Base-by-base conservation (phyloP, 768 basidiomycete species). In the Boletus huronensis region DNA sequence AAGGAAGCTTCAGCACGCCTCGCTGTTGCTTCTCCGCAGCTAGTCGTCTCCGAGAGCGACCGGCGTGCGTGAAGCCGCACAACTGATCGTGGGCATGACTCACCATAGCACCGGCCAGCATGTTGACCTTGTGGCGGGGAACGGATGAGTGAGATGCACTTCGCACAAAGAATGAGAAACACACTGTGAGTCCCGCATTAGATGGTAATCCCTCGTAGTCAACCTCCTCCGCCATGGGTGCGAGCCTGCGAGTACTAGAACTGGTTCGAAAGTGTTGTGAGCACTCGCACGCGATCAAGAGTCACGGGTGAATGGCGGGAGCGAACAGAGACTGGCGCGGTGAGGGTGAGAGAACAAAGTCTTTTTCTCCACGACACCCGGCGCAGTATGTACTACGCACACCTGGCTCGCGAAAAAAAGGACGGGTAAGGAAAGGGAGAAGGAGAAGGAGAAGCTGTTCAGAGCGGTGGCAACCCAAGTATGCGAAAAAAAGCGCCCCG, bases 71-170 rank as follows among this genome's bases (percentile, higher is more conserved):
- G 48, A 43, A 52, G 50, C 28, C 10, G 13, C 26, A 32, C 23
- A 13, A 52, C 23, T 41, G 49, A 42, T 16, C 42, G 19, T 43
- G 46, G 60, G 52, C 38, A 55, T 43, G 39, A 81, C 90, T 76
- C 69, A 95, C 94, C 71, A 98, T 76, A 48, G 94, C 94, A 58
- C 97, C 97, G 23, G 97, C 97, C 64, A 93, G 73, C 97, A 98
- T 98, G 73, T 94, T 95, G 56, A 97, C 92, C 90, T 91, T 53
- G 56, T 48, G 28, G 42, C 16, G 52, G 16, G 31, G 3, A 51
- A 55, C 45, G 51, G 45, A 53, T 68, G 54, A 46, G 50, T 40
- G 53, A 62, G 52, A 44, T 48, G 53, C 48, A 38, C 48, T 64
- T 50, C 58, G 41, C 51, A 48, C 6, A 28, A 48, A 35, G 47